A percentile compares a stretch with the other conserved stretches of the same genome.
phyloP scores from a whole-genome alignment of 805 yeast species.

The Pichia sporocuriosa region DNA sequence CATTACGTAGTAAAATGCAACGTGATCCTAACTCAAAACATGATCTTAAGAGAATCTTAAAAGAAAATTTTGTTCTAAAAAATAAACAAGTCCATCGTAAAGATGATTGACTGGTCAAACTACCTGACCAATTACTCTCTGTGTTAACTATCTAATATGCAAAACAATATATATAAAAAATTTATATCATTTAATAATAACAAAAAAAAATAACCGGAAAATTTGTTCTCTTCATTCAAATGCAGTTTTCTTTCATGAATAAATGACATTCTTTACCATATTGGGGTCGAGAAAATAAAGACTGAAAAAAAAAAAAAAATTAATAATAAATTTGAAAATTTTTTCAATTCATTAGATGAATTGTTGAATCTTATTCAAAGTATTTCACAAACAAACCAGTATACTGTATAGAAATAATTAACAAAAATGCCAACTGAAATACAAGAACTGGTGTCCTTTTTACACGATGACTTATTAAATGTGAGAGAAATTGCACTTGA shows the following conservation, averaged over 20 bases:
- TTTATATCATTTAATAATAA: no score
- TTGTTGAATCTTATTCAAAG: not conserved
- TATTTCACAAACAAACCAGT: not conserved
- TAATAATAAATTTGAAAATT: no score
- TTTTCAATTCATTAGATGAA: not conserved
- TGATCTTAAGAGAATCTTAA: constrained; percentile 40
- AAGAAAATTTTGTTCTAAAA: constrained; percentile 24
- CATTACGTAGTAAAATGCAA: constrained; percentile 54
- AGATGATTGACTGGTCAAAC: not conserved
- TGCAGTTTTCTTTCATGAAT: no score
- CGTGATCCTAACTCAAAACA: constrained; percentile 58
- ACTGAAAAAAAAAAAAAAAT: no score
- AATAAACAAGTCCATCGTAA: constrained; percentile 28
- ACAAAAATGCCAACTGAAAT: constrained; percentile 15
- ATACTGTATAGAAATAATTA: not conserved
- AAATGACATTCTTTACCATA: no score
- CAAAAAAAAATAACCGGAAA: not conserved
- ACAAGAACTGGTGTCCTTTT: constrained; percentile 57
- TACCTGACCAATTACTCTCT: not conserved
- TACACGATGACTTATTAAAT: constrained; percentile 75
- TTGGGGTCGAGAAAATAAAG: no score
- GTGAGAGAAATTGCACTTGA: constrained; percentile 81
- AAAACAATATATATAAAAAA: no score
- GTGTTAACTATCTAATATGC: no score
- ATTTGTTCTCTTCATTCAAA: no score